Evolutionary conservation across 805 yeast genomes (phyloP), one percentile per base, ranked within the genome.

Genomic region (Candida namnaoensis): DNA sequence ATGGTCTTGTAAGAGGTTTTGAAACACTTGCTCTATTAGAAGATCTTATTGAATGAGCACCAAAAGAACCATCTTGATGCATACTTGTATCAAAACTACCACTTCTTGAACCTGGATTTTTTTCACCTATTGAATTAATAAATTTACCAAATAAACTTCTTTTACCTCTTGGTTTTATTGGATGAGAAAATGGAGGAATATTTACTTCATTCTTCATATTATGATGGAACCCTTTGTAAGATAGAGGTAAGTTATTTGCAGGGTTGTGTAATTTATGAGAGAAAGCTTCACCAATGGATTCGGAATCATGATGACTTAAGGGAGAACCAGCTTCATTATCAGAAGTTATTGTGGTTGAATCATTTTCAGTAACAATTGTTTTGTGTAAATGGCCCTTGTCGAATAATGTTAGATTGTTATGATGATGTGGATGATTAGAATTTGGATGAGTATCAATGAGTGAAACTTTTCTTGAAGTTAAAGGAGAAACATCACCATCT

Each of bases 161-260:
- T 39, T 49, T 55, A 3, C 45, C 41, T 37, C 45, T 61, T 0
- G 77, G 77, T 45, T 71, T 72, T 27, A 73, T 67, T 1, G 78
- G 78, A n/a, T 66, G 72, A 23, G 58, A 47, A 37, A 71, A 60
- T 4, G 78, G 78, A 1, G 78, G 77, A 3, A 66, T 53, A 14
- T 65, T 64, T 9, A 9, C 32, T 23, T 57, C 56, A 15, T 49
- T 48, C 30, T 37, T 42, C 5, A 46, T 53, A 24, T 49, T 40
- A 10, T 55, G 52, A 35, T 60, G 60, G 48, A 62, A 58, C 3
- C 66, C 66, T 35, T 48, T 49, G 41, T 60, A 58, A 1, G 56
- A 41, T 10, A 39, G 24, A 1, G 62, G 52, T n/a, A 56, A 43
- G 13, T 46, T 47, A 47, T 25, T n/a, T 42, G 34, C 32, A 39